Evolutionary conservation across 768 basidiomycete genomes (phyloP), one percentile per base, ranked within the genome.

Genomic region (Tulasnella sp.): DNA sequence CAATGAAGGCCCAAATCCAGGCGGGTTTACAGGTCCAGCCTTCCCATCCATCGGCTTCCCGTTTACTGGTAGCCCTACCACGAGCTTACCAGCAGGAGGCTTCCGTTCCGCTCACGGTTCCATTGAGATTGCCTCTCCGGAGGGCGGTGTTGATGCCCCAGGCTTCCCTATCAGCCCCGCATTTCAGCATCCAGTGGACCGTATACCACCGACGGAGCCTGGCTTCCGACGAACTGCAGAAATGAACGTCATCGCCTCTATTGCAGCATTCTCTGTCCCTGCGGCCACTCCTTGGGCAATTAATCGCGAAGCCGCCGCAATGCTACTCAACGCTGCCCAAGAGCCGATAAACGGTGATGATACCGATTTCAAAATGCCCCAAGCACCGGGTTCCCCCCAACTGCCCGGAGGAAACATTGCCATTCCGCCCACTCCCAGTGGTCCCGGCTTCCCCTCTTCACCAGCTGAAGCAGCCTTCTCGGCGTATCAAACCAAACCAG

Each of bases 161-260:
- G 29, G 36, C 40, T 74, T 74, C 72, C 72, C 72, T n/a, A 25
- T 29, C 52, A 58, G 40, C 17, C 72, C 72, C 49, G 72, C n/a
- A 7, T 74, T 58, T 42, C 25, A 31, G n/a, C 49, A 45, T 14
- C 72, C 72, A 36, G 37, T 31, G 15, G 72, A 31, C 34, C 71
- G 31, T 15, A 49, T 49, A 22, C 19, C 37, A 25, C 71, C 42
- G 42, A 49, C 71, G 25, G 72, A 45, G 22, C 72, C 72, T 31
- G 72, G 72, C 25, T 74, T 74, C 72, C 38, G 72, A 74, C 40
- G 42, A n/a, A 49, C 45, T 45, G 72, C 39, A 37, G 38, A 52
- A 25, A 64, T 49, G 54, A 31, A 49, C 49, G 37, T 31, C 3
- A 49, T 52, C 29, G 72, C 40, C 39, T 74, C 42, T 25, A 38